Percentiles rank a stretch among this genome's conserved stretches.
Conservation (phyloP, 2,329 filamentous ascomycete genomes). For the Magnaporthiopsis incrustans region DNA sequence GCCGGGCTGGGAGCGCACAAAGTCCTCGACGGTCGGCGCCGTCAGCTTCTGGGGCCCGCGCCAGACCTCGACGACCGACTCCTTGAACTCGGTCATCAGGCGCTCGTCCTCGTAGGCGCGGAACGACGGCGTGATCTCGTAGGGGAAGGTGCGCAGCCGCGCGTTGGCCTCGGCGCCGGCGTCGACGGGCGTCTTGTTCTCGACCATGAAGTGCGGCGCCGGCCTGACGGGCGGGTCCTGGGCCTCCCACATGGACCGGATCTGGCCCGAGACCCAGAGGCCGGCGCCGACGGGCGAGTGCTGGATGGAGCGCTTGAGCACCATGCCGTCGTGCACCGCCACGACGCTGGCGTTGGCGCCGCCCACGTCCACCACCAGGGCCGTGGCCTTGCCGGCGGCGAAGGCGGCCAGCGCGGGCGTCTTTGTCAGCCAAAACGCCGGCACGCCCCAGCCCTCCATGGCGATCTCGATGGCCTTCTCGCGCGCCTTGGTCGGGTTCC, state of each 20-base stretch:
- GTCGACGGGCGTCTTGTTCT: slow-evolving; percentile 82
- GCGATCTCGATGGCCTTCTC: slow-evolving; percentile 94
- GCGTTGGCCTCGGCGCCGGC: slow-evolving; percentile 73
- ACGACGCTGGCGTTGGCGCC: slow-evolving; percentile 83
- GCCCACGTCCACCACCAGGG: slow-evolving; percentile 85
- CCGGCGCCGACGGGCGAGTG: slow-evolving; percentile 72
- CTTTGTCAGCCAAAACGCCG: slow-evolving; percentile 87
- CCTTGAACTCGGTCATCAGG: slow-evolving; percentile 92
- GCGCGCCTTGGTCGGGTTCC: slow-evolving; percentile 79
- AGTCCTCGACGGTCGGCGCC: slow-evolving; percentile 65
- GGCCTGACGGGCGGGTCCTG: slow-evolving; percentile 64
- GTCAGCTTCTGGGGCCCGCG: slow-evolving; percentile 64
- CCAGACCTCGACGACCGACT: slow-evolving; percentile 94
- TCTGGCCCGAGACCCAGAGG: slow-evolving; percentile 82
- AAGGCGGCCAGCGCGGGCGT: slow-evolving; percentile 87
- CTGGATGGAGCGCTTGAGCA: slow-evolving; percentile 82
- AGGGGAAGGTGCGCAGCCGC: slow-evolving; percentile 61
- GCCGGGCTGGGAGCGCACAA: slow-evolving; percentile 63
- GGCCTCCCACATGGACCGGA: slow-evolving; percentile 69
- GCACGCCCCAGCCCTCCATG: slow-evolving; percentile 94
- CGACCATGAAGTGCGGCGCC: slow-evolving; percentile 73
- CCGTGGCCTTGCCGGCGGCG: slow-evolving; percentile 85
- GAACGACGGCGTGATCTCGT: slow-evolving; percentile 60
- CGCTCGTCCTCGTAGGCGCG: slow-evolving; percentile 83
- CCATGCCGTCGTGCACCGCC: slow-evolving; percentile 88